Evolutionary conservation across 176 grass and related monocot genomes (phyloP).

Genomic region (Carex scoparia): DNA sequence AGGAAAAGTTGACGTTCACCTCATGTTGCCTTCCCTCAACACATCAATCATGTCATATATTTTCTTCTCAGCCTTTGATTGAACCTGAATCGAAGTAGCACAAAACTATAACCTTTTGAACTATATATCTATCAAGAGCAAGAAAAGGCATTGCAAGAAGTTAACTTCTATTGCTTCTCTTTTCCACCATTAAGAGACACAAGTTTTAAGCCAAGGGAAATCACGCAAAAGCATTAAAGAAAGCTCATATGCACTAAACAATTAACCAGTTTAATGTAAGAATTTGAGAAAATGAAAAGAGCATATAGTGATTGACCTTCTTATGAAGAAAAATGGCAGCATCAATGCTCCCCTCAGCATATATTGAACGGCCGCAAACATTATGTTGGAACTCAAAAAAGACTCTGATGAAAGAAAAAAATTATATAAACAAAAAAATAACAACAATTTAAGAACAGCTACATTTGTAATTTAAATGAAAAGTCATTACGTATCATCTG

Average conservation of each 20-base stretch:
- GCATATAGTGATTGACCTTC: slow-evolving; percentile 39
- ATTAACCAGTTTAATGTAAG: not conserved
- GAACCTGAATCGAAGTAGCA: slow-evolving; percentile 38
- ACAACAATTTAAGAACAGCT: not conserved
- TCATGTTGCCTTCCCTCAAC: slow-evolving; percentile 69
- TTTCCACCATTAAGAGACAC: not conserved
- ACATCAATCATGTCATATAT: slow-evolving; percentile 95
- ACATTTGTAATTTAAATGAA: not conserved
- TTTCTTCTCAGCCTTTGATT: slow-evolving; percentile 57
- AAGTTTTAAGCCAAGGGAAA: not conserved
- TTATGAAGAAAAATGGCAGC: slow-evolving; percentile 81
- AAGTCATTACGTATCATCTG: slow-evolving; percentile 67
- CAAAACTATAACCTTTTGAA: not conserved
- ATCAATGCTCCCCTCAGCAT: slow-evolving; percentile 84
- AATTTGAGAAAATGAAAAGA: slow-evolving; percentile 3
- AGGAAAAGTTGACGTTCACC: slow-evolving; percentile 28
- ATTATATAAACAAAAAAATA: slow-evolving; percentile 1
- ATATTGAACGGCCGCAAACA: slow-evolving; percentile 75
- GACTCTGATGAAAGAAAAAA: slow-evolving; percentile 39
- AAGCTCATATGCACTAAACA: not conserved
- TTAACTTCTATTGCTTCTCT: not conserved
- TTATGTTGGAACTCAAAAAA: slow-evolving; percentile 98
- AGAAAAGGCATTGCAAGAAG: not conserved
- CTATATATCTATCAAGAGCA: not conserved
- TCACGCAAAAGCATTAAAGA: not conserved